These are phyloP conservation scores for Choiromyces venosus DNA, from an alignment of 495 filamentous ascomycete species.

Conservation along the genomic window DNA sequence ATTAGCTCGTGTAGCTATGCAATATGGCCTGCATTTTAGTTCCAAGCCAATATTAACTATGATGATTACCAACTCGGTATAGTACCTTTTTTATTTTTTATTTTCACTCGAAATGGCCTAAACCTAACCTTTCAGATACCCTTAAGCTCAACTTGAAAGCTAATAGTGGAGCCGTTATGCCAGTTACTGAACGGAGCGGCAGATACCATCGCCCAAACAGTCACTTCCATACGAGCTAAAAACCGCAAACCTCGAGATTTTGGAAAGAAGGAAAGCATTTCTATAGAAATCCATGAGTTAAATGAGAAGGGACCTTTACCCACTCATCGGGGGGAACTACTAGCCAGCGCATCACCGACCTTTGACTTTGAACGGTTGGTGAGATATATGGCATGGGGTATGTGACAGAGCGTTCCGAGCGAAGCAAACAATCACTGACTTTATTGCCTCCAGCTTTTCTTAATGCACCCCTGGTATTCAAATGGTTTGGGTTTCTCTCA, in stretches of 20 bases:
- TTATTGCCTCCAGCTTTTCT: conserved; percentile 55
- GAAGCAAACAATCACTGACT: neutral
- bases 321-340: conserved; percentile 56
- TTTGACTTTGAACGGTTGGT: conserved; percentile 89
- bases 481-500: conserved; percentile 87
- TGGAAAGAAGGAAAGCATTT: conserved; percentile 58
- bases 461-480: conserved; percentile 90
- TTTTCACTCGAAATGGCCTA: neutral
- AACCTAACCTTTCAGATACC: conserved; percentile 3
- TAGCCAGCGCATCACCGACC: conserved; percentile 59
- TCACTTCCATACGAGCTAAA: conserved; percentile 75
- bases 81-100: conserved; percentile 36
- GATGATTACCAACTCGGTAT: conserved; percentile 95
- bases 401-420: conserved; percentile 1
- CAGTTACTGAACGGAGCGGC: conserved; percentile 82
- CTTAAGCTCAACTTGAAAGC: neutral
- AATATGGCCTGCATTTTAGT: conserved; percentile 86
- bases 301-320: conserved; percentile 74
- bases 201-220: conserved; percentile 89
- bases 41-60: conserved; percentile 72
- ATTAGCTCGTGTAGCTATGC: conserved; percentile 26
- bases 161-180: conserved; percentile 11
- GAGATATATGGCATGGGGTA: conserved; percentile 86
- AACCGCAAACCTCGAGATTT: conserved; percentile 44
- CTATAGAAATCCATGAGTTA: conserved; percentile 87